These are phyloP conservation scores for Alternaria conjuncta DNA, from an alignment of 2,329 filamentous ascomycete genomes.

Conservation along the genomic window DNA sequence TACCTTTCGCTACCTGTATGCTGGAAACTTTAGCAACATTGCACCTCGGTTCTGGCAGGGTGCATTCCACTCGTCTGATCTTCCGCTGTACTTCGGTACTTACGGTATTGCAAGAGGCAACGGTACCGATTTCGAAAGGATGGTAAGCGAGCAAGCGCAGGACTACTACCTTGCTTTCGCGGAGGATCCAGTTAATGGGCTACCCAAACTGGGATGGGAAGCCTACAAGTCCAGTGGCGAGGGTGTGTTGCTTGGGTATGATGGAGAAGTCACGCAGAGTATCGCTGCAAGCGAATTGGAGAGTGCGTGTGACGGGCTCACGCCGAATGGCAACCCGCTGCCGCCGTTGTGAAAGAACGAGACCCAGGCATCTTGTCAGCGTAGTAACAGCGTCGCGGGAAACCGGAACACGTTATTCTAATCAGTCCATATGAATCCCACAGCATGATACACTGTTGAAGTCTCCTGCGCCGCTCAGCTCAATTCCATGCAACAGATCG, in stretches of 20 bases:
- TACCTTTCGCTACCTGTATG: conserved; percentile 49
- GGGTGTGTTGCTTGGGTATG: conserved; percentile 30
- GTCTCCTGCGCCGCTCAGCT: neutral
- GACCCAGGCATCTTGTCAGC: neutral
- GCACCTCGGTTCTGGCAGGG: conserved; percentile 44
- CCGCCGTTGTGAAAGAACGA: neutral
- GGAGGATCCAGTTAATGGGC: conserved; percentile 35
- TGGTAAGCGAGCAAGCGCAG: conserved; percentile 46
- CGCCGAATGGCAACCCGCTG: conserved; percentile 9
- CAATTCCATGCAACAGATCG: neutral
- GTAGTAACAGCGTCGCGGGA: too few relatives aligned
- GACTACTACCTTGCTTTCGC: conserved; percentile 48
- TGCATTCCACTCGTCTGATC: conserved; percentile 46
- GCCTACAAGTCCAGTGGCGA: conserved; percentile 35
- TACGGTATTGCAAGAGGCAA: conserved; percentile 33
- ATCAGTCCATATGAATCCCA: neutral
- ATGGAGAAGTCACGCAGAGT: conserved; percentile 20
- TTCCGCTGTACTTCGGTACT: conserved; percentile 47
- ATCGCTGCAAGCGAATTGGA: conserved; percentile 29
- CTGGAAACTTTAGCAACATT: conserved; percentile 47
- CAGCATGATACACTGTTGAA: neutral
- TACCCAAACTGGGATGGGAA: conserved; percentile 43
- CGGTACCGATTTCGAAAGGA: conserved; percentile 37
- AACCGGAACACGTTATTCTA: too few relatives aligned
- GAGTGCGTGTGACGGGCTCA: conserved; percentile 20